A percentile compares a stretch with the other conserved stretches of the same genome.
Evolutionary conservation across 2,329 filamentous ascomycete species (phyloP).

Genomic region (Cercospora sp.): DNA sequence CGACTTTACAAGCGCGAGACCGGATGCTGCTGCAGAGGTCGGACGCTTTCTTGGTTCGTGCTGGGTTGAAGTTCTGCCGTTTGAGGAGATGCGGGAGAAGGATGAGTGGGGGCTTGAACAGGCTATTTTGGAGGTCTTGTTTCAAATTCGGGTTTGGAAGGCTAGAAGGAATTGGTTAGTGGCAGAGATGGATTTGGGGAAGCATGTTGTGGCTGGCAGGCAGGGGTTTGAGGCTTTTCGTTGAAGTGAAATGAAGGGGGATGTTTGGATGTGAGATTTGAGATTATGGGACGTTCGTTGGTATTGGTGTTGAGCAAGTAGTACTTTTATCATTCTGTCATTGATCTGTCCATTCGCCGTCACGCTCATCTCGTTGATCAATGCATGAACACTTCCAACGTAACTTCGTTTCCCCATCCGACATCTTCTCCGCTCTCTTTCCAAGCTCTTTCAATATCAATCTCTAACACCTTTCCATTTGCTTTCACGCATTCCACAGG

Average conservation of each 20-base stretch:
- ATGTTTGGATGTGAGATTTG: not conserved
- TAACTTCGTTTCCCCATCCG: constrained; percentile 79
- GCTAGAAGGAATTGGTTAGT: not conserved
- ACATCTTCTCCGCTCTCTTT: constrained; percentile 66
- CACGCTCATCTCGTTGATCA: not conserved
- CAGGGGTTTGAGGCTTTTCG: not conserved
- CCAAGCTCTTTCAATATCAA: constrained; percentile 80
- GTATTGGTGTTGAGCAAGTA: not conserved
- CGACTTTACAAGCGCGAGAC: not conserved
- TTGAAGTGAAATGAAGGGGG: not conserved
- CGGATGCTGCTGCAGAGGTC: not conserved
- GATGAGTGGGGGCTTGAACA: not conserved
- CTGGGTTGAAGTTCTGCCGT: not conserved
- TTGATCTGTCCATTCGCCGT: not conserved
- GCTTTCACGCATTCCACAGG: constrained; percentile 63
- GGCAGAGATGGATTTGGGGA: not conserved
- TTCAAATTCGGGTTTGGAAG: not conserved
- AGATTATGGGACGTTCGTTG: not conserved
- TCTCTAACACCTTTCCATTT: constrained; percentile 64
- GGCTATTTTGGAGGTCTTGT: not conserved
- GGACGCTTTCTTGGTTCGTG: no score
- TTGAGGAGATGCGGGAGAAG: not conserved
- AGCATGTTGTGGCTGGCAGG: not conserved
- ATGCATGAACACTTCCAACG: constrained; percentile 62
- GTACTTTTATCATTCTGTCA: not conserved